A percentile compares a stretch with the other conserved stretches of the same genome.
Conservation (phyloP, 139 green algal species). For the Picochlorum sp. region DNA sequence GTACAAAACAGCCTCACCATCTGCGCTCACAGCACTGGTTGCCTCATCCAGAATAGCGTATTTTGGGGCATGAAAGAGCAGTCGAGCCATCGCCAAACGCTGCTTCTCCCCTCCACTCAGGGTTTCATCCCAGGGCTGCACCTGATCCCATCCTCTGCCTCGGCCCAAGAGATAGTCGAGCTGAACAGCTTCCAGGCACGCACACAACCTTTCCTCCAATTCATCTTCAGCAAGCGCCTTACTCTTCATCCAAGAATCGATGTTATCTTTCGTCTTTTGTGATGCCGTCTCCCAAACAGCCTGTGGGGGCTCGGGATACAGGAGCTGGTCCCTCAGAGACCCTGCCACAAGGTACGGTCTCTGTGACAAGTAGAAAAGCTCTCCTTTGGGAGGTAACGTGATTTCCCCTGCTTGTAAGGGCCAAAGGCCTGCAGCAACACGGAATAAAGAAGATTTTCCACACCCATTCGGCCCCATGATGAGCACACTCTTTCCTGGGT, state of each 20-base stretch:
- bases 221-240: slow-evolving; percentile 15
- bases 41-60: slow-evolving; percentile 89
- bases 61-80: slow-evolving; percentile 75
- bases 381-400: slow-evolving; percentile 32
- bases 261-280: not conserved
- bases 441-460: slow-evolving; percentile 71
- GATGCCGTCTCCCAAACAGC: slow-evolving; percentile 41
- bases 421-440: slow-evolving; percentile 82
- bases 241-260: slow-evolving; percentile 19
- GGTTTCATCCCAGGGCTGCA: slow-evolving; percentile 72
- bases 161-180: slow-evolving; percentile 74
- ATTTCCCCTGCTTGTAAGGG: slow-evolving; percentile 60
- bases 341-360: slow-evolving; percentile 66
- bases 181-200: slow-evolving; percentile 68
- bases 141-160: slow-evolving; percentile 36
- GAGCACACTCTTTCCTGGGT: slow-evolving; percentile 53
- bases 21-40: slow-evolving; percentile 71
- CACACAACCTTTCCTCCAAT: slow-evolving; percentile 43
- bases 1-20: slow-evolving; percentile 63
- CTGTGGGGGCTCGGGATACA: slow-evolving; percentile 63
- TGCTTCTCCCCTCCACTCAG: slow-evolving; percentile 86
- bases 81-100: slow-evolving; percentile 78
- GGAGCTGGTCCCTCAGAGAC: slow-evolving; percentile 82
- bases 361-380: slow-evolving; percentile 84
- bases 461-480: slow-evolving; percentile 87